Evolutionary conservation across 208 protist genomes (phyloP).

Genomic region (Leptomonas seymouri): DNA sequence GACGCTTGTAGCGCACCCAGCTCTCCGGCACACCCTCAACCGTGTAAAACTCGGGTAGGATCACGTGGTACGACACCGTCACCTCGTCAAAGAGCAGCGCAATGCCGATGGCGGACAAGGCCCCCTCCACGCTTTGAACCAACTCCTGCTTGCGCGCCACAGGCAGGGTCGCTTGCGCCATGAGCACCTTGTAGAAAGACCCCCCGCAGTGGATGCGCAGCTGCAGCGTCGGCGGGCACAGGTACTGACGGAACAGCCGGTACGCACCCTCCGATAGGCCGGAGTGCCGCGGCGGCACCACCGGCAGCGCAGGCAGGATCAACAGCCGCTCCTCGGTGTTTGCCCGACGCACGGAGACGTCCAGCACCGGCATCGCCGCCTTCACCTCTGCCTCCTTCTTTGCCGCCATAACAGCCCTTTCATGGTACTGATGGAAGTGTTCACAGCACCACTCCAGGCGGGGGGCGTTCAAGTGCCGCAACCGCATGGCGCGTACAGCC

Average conservation of each 20-base stretch:
- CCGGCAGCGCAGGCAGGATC: constrained; percentile 29
- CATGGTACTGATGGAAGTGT: constrained; percentile 15
- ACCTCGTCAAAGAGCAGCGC: constrained; percentile 43
- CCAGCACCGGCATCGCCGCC: constrained; percentile 15
- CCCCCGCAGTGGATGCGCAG: constrained; percentile 44
- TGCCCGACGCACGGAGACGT: constrained; percentile 26
- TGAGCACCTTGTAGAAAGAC: constrained; percentile 34
- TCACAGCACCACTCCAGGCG: constrained; percentile 54
- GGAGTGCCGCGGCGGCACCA: not conserved
- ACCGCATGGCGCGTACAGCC: constrained; percentile 27
- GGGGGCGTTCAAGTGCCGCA: constrained; percentile 55
- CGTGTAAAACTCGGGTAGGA: constrained; percentile 48
- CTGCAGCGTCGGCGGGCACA: constrained; percentile 8
- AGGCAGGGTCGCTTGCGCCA: constrained; percentile 7
- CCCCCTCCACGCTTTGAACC: constrained; percentile 31
- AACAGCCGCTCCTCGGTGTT: constrained; percentile 38
- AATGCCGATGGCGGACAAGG: constrained; percentile 33
- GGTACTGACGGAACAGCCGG: constrained; percentile 9
- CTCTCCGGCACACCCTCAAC: constrained; percentile 38
- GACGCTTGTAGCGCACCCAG: constrained; percentile 33
- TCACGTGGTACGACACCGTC: constrained; percentile 35
- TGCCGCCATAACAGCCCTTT: not conserved
- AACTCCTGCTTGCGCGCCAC: constrained; percentile 28
- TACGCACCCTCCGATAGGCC: not conserved
- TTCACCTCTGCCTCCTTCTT: constrained; percentile 21